Evolutionary conservation across 2,329 filamentous ascomycete genomes (phyloP).

Genomic region (Aspergillus fischeri): DNA sequence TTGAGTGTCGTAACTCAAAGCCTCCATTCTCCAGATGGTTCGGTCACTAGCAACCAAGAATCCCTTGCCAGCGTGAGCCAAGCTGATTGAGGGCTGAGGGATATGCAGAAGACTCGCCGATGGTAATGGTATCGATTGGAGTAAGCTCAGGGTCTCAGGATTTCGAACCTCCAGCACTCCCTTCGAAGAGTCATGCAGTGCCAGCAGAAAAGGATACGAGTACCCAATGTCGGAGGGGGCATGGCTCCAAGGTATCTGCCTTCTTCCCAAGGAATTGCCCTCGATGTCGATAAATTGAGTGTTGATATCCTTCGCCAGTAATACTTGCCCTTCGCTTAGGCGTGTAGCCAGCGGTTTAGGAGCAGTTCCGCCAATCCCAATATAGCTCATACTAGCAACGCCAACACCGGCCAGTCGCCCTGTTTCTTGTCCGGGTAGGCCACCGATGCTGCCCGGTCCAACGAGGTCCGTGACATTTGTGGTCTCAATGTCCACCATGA

Average conservation of each 20-base stretch:
- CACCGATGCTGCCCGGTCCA: slow-evolving; percentile 68
- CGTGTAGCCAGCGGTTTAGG: slow-evolving; percentile 84
- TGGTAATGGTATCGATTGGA: slow-evolving; percentile 79
- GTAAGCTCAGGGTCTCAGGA: slow-evolving; percentile 80
- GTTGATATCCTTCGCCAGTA: slow-evolving; percentile 97
- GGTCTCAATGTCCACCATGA: slow-evolving; percentile 79
- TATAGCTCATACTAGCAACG: slow-evolving; percentile 89
- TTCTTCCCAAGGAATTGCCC: slow-evolving; percentile 74
- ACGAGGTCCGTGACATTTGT: slow-evolving; percentile 72
- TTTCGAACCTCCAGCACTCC: slow-evolving; percentile 87
- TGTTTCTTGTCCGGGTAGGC: slow-evolving; percentile 59
- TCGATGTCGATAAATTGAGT: slow-evolving; percentile 84
- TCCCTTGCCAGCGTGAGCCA: slow-evolving; percentile 94
- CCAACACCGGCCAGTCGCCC: slow-evolving; percentile 79
- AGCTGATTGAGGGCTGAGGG: slow-evolving; percentile 82
- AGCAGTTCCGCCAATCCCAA: slow-evolving; percentile 87
- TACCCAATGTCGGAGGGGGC: slow-evolving; percentile 91
- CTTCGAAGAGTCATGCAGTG: slow-evolving; percentile 76
- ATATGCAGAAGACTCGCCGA: slow-evolving; percentile 84
- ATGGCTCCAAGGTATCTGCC: slow-evolving; percentile 85
- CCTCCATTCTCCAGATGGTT: slow-evolving; percentile 92
- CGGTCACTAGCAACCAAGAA: slow-evolving; percentile 92
- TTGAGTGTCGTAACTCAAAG: slow-evolving; percentile 85
- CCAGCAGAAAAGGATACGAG: slow-evolving; percentile 92
- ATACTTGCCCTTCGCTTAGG: slow-evolving; percentile 74